Base-by-base conservation (phyloP, 1,284 basidiomycete species). In the Ganoderma leucocontextum region DNA sequence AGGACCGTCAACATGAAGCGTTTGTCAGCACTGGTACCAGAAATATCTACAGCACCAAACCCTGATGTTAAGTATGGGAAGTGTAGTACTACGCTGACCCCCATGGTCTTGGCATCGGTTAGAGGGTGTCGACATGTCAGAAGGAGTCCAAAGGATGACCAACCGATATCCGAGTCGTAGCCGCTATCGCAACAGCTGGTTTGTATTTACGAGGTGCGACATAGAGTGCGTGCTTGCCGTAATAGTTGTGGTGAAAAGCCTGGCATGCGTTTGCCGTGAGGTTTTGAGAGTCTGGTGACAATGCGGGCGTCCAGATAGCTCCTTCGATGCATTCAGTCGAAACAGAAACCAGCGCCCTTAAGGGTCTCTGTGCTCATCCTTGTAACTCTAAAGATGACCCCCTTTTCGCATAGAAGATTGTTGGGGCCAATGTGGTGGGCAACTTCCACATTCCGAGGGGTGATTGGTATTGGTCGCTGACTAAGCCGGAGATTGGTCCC, bases 211-310 rank as follows among this genome's bases (percentile, higher is more conserved):
- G 22, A 33, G 52, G 17, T 55, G 52, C 52, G 17, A 49, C 25
- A 29, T 33, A 44, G 25, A 47, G 33, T 12, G 35, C 12, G 47
- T 13, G 35, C 17, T 25, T 63, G 62, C 52, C 62, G 62, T 63
- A 57, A 63, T 15, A 6, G 52, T 49, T 33, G 49, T 15, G 61
- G 36, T 49, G 22, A 25, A 42, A 62, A 41, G 29, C 19, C 36
- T 15, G 5, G 39, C 62, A 63, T 52, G 62, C 62, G 25, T 25
- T 36, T 25, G 17, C 25, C 52, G 38, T 57, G 62, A 41, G 52
- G 58, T 41, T 15, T 25, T 25, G n/a, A 59, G 22, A 38, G 62
- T 63, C 62, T 41, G 35, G 52, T 63, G 62, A 63, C 52, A 41
- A 1, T 22, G 25, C 25, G 41, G 22, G 52, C 52, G 49, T 35